Percentiles rank a stretch among this genome's conserved stretches.
These are phyloP conservation scores for Rubia tinctorum DNA, from an alignment of 305 asterid genomes.

Conservation along the genomic window DNA sequence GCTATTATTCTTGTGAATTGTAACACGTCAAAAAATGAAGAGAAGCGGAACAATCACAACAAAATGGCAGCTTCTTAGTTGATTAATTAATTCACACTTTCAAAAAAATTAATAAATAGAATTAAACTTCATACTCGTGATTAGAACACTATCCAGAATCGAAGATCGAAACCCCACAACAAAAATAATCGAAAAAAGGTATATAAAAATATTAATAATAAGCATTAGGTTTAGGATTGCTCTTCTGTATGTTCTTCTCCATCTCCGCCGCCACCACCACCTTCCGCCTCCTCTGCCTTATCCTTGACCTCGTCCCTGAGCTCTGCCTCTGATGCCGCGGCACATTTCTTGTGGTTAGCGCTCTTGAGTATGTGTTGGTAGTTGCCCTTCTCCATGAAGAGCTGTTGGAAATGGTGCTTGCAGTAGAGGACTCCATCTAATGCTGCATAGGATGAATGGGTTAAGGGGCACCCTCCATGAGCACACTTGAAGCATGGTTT, in stretches of 20 bases:
- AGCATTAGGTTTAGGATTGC: slow-evolving; percentile 5
- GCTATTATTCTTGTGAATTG: too few relatives aligned
- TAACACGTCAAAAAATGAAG: too few relatives aligned
- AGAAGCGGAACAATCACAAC: too few relatives aligned
- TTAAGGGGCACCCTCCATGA: slow-evolving; percentile 78
- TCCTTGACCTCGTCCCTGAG: slow-evolving; percentile 12
- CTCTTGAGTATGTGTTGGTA: slow-evolving; percentile 52
- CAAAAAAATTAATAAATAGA: background rate
- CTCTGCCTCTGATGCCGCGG: slow-evolving; percentile 30
- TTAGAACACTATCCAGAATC: background rate
- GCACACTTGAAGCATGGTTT: slow-evolving; percentile 93
- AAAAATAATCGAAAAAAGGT: too few relatives aligned
- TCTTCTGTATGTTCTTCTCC: background rate
- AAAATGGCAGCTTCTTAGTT: background rate
- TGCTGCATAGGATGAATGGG: slow-evolving; percentile 74
- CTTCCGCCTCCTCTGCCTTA: background rate
- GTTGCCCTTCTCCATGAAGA: slow-evolving; percentile 68
- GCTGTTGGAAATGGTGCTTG: slow-evolving; percentile 56
- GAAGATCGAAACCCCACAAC: background rate
- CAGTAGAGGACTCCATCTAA: slow-evolving; percentile 57
- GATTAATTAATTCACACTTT: background rate
- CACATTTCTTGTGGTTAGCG: slow-evolving; percentile 40
- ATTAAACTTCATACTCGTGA: background rate
- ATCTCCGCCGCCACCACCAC: background rate
- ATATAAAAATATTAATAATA: too few relatives aligned